These are phyloP conservation scores for Lathyrus oleraceus DNA, from an alignment of 306 rosid genomes.

Conservation along the genomic window DNA sequence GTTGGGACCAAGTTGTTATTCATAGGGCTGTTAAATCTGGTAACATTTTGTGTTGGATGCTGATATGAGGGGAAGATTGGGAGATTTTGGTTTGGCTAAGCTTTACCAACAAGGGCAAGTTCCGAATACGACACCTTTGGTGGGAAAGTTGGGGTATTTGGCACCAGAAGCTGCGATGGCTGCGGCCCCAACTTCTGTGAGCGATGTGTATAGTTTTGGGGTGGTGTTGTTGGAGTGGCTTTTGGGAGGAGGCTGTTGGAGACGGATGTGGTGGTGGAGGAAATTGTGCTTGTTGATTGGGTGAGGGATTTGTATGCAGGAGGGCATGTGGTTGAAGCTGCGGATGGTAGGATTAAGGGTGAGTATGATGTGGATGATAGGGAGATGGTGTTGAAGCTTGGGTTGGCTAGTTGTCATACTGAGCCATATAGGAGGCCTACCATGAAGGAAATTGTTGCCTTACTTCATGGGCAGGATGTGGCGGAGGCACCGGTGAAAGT, in stretches of 20 bases:
- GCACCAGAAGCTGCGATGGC: constrained; percentile 75
- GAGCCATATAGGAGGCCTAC: constrained; percentile 72
- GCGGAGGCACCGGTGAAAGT: constrained; percentile 48
- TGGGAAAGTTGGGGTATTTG: constrained; percentile 83
- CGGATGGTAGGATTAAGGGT: constrained; percentile 54
- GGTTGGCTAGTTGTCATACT: constrained; percentile 88
- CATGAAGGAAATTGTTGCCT: constrained; percentile 73
- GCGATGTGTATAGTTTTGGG: constrained; percentile 83
- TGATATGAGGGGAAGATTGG: constrained; percentile 77
- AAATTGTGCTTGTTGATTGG: constrained; percentile 77
- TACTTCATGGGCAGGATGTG: constrained; percentile 51
- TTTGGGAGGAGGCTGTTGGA: constrained; percentile 81
- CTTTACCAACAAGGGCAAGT: constrained; percentile 80
- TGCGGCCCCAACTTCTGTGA: constrained; percentile 69
- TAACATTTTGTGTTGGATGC: constrained; percentile 65
- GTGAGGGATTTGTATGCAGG: constrained; percentile 61
- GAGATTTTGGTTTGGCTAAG: constrained; percentile 91
- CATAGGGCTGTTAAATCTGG: constrained; percentile 86
- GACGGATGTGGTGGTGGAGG: constrained; percentile 56
- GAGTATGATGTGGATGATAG: constrained; percentile 58
- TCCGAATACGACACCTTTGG: constrained; percentile 78
- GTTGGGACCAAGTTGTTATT: constrained; percentile 89
- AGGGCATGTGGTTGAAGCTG: constrained; percentile 55
- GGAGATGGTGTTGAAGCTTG: constrained; percentile 78
- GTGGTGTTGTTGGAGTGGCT: constrained; percentile 88